Conservation (phyloP, 768 basidiomycete genomes). For the Trametes villosa region DNA sequence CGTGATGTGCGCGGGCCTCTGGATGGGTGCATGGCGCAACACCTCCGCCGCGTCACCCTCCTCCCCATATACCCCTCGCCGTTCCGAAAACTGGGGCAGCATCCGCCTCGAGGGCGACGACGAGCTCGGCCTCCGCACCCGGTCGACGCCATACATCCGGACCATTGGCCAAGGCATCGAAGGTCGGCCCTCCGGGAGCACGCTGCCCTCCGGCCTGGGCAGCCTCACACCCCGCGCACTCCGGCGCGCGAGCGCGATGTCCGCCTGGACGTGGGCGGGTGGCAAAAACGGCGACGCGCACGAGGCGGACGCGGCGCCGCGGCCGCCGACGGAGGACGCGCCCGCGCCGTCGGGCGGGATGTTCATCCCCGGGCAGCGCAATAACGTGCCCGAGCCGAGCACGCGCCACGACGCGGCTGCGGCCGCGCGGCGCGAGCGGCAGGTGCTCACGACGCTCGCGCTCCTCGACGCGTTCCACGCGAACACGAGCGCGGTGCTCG, state of each 20-base stretch:
- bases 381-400: slow-evolving; percentile 11
- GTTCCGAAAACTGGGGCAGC: slow-evolving; percentile 56
- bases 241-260: slow-evolving; percentile 53
- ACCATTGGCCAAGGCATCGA: slow-evolving; percentile 32
- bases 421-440: slow-evolving; percentile 35
- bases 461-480: slow-evolving; percentile 69
- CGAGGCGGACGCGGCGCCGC: slow-evolving; percentile 19
- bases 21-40: slow-evolving; percentile 71
- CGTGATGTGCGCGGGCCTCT: slow-evolving; percentile 79
- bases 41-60: slow-evolving; percentile 53
- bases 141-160: slow-evolving; percentile 34
- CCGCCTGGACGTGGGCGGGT: slow-evolving; percentile 43
- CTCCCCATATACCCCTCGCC: slow-evolving; percentile 53
- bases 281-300: slow-evolving; percentile 41
- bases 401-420: slow-evolving; percentile 9
- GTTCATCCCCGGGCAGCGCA: slow-evolving; percentile 21
- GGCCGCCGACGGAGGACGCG: slow-evolving; percentile 3
- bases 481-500: slow-evolving; percentile 29
- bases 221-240: slow-evolving; percentile 7
- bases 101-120: slow-evolving; percentile 71
- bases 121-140: slow-evolving; percentile 28
- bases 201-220: background rate
- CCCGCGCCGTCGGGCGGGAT: slow-evolving; percentile 16
- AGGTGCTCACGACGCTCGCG: slow-evolving; percentile 53
- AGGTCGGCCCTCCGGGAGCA: slow-evolving; percentile 12